Conservation (phyloP, 1,139 yeast species). For the Candida glucosophila region DNA sequence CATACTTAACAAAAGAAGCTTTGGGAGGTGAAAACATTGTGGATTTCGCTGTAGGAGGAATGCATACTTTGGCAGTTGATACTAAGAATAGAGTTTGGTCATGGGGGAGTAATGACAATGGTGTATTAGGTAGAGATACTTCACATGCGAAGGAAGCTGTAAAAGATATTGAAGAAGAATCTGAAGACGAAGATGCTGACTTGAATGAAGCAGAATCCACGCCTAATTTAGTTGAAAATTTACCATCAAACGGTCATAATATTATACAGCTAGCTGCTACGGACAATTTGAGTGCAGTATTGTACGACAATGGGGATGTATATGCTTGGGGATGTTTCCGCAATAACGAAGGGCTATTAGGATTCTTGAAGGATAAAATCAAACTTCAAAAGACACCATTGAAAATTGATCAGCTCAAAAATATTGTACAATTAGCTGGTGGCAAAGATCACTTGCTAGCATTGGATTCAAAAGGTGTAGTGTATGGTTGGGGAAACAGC, state of each 20-base stretch:
- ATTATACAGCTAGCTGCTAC: constrained; percentile 88
- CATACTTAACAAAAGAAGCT: constrained; percentile 52
- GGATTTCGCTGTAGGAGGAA: constrained; percentile 90
- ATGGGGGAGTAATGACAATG: constrained; percentile 96
- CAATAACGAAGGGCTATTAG: constrained; percentile 84
- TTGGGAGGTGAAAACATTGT: constrained; percentile 51
- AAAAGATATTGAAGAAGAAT: constrained; percentile 51
- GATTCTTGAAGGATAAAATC: constrained; percentile 58
- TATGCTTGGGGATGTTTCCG: constrained; percentile 98
- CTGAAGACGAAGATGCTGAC: constrained; percentile 69
- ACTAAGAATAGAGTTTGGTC: constrained; percentile 74
- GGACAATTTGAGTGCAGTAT: constrained; percentile 78
- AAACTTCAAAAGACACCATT: constrained; percentile 60
- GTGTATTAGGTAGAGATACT: constrained; percentile 81
- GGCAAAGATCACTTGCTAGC: constrained; percentile 92
- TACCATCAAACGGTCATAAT: constrained; percentile 44
- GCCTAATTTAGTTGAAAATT: constrained; percentile 65
- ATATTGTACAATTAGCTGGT: constrained; percentile 77
- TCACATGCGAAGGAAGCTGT: constrained; percentile 56
- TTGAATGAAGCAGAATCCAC: constrained; percentile 84
- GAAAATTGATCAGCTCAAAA: constrained; percentile 51
- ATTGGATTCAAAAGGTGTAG: constrained; percentile 75
- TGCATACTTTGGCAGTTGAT: constrained; percentile 85
- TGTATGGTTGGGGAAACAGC: constrained; percentile 96
- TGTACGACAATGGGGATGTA: constrained; percentile 76